Conservation (phyloP, 257 asterid species). For the Nicotiana benthamiana region DNA sequence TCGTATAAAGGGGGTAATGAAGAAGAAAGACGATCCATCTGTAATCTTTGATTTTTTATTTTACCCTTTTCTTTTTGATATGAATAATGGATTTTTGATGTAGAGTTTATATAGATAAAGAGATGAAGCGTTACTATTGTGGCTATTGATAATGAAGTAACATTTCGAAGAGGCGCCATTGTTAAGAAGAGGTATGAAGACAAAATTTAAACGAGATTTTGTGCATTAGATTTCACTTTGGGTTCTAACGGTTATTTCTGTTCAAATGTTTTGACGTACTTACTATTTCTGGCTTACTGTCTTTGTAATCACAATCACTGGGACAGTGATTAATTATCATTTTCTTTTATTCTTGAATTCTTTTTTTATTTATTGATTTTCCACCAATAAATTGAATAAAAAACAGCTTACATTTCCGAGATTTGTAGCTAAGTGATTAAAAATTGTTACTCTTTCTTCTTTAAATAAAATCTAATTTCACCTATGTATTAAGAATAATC, state of each 20-base stretch:
- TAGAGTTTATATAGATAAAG: neutral
- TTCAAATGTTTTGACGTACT: neutral
- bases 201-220: neutral
- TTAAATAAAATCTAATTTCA: neutral
- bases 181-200: neutral
- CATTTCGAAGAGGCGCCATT: slow-evolving; percentile 1
- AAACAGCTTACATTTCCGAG: too few species aligned
- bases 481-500: neutral
- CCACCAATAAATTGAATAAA: too few species aligned
- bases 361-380: neutral
- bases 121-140: neutral
- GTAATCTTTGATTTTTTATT: neutral
- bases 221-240: neutral
- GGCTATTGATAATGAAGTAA: neutral
- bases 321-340: neutral
- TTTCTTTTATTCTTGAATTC: neutral
- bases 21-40: neutral
- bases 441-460: neutral
- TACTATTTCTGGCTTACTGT: neutral
- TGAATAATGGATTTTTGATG: neutral
- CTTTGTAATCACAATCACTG: neutral
- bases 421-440: too few species aligned
- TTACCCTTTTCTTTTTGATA: neutral
- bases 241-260: neutral
- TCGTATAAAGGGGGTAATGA: slow-evolving; percentile 8